Evolutionary conservation across 2,329 filamentous ascomycete genomes (phyloP).

Genomic region (Sordariomycetes sp.): DNA sequence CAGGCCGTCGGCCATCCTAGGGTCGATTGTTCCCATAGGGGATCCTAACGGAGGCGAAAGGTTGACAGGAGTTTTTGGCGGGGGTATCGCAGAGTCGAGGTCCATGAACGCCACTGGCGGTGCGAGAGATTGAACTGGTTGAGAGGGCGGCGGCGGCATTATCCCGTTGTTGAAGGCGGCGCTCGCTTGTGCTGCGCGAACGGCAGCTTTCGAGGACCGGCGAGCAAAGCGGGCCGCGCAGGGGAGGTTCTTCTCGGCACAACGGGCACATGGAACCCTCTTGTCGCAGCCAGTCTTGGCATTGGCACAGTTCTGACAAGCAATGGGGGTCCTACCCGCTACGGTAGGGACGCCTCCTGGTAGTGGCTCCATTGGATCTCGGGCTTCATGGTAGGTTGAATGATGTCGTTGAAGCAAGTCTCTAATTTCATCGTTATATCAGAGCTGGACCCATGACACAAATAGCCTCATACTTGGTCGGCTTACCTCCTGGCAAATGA

Average conservation of each 20-base stretch:
- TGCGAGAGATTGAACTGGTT: constrained; percentile 8
- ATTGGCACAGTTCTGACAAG: constrained; percentile 22
- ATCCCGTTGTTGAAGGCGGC: constrained; percentile 15
- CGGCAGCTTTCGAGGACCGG: constrained; percentile 32
- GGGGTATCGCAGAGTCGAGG: constrained; percentile 13
- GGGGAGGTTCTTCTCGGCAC: constrained; percentile 18
- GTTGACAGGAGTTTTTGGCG: constrained; percentile 13
- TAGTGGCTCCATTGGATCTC: constrained; percentile 29
- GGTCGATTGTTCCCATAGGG: constrained; percentile 16
- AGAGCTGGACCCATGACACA: neutral
- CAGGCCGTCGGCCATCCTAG: constrained; percentile 16
- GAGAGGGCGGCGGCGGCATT: constrained; percentile 10
- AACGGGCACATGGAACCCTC: constrained; percentile 21
- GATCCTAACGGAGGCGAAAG: constrained; percentile 12
- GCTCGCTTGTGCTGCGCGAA: constrained; percentile 26
- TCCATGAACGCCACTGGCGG: constrained; percentile 18
- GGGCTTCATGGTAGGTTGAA: constrained; percentile 34
- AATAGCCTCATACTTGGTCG: neutral
- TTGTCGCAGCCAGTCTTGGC: constrained; percentile 25
- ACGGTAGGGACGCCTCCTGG: constrained; percentile 28
- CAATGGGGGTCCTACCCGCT: constrained; percentile 24
- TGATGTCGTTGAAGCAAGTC: constrained; percentile 38
- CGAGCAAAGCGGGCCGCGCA: constrained; percentile 34
- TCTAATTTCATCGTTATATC: constrained; percentile 13
- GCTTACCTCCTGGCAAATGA: constrained; percentile 34